Percentiles rank a stretch among this genome's conserved stretches.
Evolutionary conservation across 2,329 filamentous ascomycete genomes (phyloP).

Genomic region (Nemania sp.): DNA sequence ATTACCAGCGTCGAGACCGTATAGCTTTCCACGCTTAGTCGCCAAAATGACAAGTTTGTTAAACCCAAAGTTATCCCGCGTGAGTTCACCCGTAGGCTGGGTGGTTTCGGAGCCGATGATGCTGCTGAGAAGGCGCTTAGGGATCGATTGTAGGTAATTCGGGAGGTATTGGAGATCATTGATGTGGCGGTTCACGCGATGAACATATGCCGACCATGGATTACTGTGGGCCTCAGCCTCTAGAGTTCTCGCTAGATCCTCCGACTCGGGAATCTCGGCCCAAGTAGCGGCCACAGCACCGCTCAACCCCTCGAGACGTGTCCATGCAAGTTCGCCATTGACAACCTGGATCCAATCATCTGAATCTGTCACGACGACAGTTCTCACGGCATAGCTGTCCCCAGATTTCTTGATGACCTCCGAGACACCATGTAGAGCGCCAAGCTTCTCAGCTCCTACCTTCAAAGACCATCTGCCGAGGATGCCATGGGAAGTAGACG

Average conservation of each 20-base stretch:
- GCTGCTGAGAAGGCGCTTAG: constrained; percentile 74
- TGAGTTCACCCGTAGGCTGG: constrained; percentile 60
- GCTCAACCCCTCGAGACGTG: constrained; percentile 83
- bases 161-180: constrained; percentile 83
- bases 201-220: constrained; percentile 83
- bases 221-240: constrained; percentile 89
- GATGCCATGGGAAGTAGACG: constrained; percentile 80
- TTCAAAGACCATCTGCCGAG: constrained; percentile 79
- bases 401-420: constrained; percentile 81
- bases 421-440: constrained; percentile 76
- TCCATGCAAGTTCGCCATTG: constrained; percentile 85
- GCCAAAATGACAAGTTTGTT: constrained; percentile 86
- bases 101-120: constrained; percentile 68
- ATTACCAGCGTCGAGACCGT: constrained; percentile 81
- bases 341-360: constrained; percentile 86
- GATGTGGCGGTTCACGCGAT: constrained; percentile 85
- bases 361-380: constrained; percentile 74
- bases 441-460: constrained; percentile 55
- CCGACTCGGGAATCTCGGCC: constrained; percentile 79
- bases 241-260: constrained; percentile 81
- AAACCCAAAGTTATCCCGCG: constrained; percentile 85
- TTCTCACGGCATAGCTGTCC: constrained; percentile 79
- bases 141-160: constrained; percentile 76
- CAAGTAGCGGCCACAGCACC: constrained; percentile 83
- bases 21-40: constrained; percentile 81